Evolutionary conservation across 164 flowering plant species (phyloP), one percentile per base, ranked within the genome.

Genomic region (Cinnamomum chago): DNA sequence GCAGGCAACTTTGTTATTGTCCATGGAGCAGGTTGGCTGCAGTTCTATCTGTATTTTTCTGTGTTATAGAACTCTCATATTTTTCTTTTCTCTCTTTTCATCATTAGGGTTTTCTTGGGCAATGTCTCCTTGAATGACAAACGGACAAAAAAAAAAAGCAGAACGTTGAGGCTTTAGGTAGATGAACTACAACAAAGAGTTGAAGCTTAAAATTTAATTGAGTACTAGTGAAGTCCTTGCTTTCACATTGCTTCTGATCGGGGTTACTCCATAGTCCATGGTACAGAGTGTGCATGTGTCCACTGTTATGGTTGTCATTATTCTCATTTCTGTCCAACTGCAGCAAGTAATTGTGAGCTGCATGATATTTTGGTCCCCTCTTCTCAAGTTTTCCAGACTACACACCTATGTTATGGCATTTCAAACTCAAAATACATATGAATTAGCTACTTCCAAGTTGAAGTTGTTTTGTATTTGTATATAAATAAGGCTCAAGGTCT

Each of bases 1-100:
- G 80, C 81, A 13, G 76, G 82, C 79, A 84, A 76, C 62, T 92
- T 89, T 76, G 72, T 95, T 78, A 88, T 93, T 74, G 97, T 95
- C 77, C 99, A 95, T 82, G 99, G 99, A 70, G 99, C 98, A 82
- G 97, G 99, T 95, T 40, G 73, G 82, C 40, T 33, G 6, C 27
- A 24, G 10, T 76, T 65, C 5, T 50, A 22, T n/a, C 24, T 3
- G 5, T 33, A 15, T 18, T 3, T 66, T 66, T 65, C 17, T 25
- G 9, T 64, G 33, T 72, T 15, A 20, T 2, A 28, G 9, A 67
- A 67, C 50, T 67, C n/a, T 3, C 4, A 40, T 40, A 40, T 40
- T 40, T 40, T 40, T 40, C 47, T 9, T 35, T 35, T 40, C 47
- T 40, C 47, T 40, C 47, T 67, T 35, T 17, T 15, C 30, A 6